phyloP scores from a whole-genome alignment of 2,329 filamentous ascomycete species.

The Aspergillus proliferans region DNA sequence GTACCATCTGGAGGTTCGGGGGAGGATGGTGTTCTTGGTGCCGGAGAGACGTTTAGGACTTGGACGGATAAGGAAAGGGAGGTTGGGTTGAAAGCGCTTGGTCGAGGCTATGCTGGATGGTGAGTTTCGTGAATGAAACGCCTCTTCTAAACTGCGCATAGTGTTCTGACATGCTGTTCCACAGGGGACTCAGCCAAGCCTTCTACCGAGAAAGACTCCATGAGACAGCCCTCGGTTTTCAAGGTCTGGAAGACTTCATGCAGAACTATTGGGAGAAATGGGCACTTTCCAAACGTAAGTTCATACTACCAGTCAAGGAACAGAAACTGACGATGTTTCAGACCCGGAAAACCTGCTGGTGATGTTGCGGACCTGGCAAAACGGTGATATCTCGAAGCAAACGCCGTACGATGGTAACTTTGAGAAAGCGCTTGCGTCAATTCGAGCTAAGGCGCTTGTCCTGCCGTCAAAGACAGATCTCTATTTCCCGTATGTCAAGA shows the following conservation, averaged over 20 bases:
- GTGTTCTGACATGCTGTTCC: not conserved
- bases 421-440: slow-evolving; percentile 57
- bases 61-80: slow-evolving; percentile 52
- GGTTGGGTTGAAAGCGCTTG: slow-evolving; percentile 63
- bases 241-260: slow-evolving; percentile 67
- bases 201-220: slow-evolving; percentile 71
- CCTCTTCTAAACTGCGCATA: not conserved
- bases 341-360: slow-evolving; percentile 68
- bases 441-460: slow-evolving; percentile 67
- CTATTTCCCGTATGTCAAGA: slow-evolving; percentile 61
- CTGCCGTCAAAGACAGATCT: slow-evolving; percentile 68
- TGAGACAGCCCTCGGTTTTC: slow-evolving; percentile 58
- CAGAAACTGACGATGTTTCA: slow-evolving; percentile 12
- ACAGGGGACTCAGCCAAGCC: slow-evolving; percentile 67
- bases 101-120: slow-evolving; percentile 69
- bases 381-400: slow-evolving; percentile 63
- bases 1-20: slow-evolving; percentile 48
- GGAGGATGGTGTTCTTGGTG: slow-evolving; percentile 37
- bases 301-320: not conserved
- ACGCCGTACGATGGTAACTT: slow-evolving; percentile 63
- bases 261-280: slow-evolving; percentile 69
- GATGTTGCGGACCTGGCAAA: slow-evolving; percentile 76
- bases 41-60: slow-evolving; percentile 34
- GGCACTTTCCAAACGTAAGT: slow-evolving; percentile 58
- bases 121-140: slow-evolving; percentile 12